A percentile compares a stretch with the other conserved stretches of the same genome.
phyloP scores from a whole-genome alignment of 345 rosid genomes.

The Murraya paniculata region DNA sequence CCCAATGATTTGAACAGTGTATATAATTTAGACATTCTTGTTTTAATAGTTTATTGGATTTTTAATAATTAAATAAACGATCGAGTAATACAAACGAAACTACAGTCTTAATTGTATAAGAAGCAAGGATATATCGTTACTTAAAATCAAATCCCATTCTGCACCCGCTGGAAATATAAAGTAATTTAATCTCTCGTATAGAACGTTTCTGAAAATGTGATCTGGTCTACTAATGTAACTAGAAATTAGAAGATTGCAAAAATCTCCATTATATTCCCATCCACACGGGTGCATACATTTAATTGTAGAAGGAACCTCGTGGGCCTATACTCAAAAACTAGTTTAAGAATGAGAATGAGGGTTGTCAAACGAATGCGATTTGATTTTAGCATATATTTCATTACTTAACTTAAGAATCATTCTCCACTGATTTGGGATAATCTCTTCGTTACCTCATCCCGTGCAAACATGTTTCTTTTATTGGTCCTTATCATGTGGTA shows the following conservation, averaged over 20 bases:
- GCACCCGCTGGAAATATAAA: not conserved
- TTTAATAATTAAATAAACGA: not conserved
- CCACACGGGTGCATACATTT: not conserved
- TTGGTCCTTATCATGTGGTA: fast-evolving
- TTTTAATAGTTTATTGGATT: slow-evolving; percentile 1
- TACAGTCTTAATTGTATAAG: not conserved
- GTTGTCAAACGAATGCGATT: too few species aligned
- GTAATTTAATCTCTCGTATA: not conserved
- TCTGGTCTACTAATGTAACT: not conserved
- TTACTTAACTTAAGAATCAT: too few species aligned
- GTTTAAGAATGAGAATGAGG: too few species aligned
- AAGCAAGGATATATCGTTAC: not conserved
- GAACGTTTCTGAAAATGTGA: slow-evolving; percentile 4
- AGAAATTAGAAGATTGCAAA: not conserved
- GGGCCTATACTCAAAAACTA: too few species aligned
- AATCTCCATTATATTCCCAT: not conserved
- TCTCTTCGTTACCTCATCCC: too few species aligned
- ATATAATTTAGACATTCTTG: slow-evolving; percentile 20
- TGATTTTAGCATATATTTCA: too few species aligned
- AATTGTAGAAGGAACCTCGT: too few species aligned
- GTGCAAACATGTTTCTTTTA: too few species aligned
- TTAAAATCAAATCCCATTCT: not conserved
- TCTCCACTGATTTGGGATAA: too few species aligned
- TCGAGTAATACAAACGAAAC: not conserved
- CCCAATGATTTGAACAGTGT: not conserved